Conservation (phyloP, 164 flowering plant species). For the Cinnamomum chago region DNA sequence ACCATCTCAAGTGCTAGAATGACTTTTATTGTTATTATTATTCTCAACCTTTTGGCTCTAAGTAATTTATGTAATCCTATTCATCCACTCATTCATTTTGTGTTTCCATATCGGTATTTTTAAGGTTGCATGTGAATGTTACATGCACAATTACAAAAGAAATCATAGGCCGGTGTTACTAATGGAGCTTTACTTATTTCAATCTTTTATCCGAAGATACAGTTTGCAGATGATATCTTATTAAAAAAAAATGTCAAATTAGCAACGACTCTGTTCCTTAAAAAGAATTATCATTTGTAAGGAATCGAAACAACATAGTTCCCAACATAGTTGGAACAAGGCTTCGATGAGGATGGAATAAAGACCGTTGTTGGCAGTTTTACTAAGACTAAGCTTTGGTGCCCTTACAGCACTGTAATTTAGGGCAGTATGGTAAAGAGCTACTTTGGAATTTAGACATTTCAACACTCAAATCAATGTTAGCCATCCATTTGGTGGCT, state of each 20-base stretch:
- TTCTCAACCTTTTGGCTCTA: background rate
- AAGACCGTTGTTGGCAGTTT: background rate
- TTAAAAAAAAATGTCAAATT: too few relatives aligned
- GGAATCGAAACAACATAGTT: background rate
- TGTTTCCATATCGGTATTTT: background rate
- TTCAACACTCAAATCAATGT: too few relatives aligned
- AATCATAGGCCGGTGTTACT: background rate
- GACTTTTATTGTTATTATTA: background rate
- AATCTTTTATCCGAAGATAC: background rate
- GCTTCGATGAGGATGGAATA: background rate
- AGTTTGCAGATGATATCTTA: background rate
- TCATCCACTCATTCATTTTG: background rate
- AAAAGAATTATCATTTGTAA: too few relatives aligned
- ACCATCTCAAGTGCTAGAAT: background rate
- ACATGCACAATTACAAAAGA: background rate
- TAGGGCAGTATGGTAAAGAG: too few relatives aligned
- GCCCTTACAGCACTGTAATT: too few relatives aligned
- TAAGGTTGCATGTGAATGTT: background rate
- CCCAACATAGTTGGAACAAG: background rate
- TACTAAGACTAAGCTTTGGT: too few relatives aligned
- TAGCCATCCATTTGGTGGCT: background rate
- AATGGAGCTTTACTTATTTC: background rate
- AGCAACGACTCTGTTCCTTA: too few relatives aligned
- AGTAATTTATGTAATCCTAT: background rate
- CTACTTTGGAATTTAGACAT: too few relatives aligned